These are phyloP conservation scores for Fistulifera pelliculosa DNA, from an alignment of 108 stramenopile species.

Conservation along the genomic window DNA sequence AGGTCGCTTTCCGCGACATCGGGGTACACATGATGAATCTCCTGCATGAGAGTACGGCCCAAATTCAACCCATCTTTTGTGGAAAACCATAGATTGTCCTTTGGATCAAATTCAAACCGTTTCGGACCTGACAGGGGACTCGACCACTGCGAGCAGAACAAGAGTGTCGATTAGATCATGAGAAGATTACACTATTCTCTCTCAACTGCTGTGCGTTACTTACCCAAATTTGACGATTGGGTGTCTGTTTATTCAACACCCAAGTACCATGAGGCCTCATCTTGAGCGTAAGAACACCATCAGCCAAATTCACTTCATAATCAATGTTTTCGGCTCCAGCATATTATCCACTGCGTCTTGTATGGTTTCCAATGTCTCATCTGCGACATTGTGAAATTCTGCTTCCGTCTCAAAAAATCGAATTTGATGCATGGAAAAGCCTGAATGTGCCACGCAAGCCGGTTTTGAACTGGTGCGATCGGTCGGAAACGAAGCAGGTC, in stretches of 20 bases:
- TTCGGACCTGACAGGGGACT: slow-evolving; percentile 87
- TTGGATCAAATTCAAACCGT: slow-evolving; percentile 76
- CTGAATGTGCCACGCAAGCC: no score
- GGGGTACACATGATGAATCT: slow-evolving; percentile 24
- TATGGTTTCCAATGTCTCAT: slow-evolving; percentile 77
- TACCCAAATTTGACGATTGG: slow-evolving; percentile 78
- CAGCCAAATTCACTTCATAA: slow-evolving; percentile 57
- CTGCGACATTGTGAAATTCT: slow-evolving; percentile 78
- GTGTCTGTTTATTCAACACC: slow-evolving; percentile 96
- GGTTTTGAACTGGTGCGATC: no score
- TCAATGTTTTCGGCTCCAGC: slow-evolving; percentile 55
- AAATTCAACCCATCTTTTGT: slow-evolving; percentile 43
- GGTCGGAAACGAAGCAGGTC: no score
- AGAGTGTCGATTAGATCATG: slow-evolving; percentile 11
- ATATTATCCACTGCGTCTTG: slow-evolving; percentile 80
- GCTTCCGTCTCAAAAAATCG: slow-evolving; percentile 51
- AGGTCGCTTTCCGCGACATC: background rate
- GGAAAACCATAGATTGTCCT: slow-evolving; percentile 56
- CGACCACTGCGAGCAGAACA: slow-evolving; percentile 41
- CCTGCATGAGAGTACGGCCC: slow-evolving; percentile 28
- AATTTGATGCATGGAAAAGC: background rate
- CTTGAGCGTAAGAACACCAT: slow-evolving; percentile 65
- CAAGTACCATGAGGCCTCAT: slow-evolving; percentile 81
- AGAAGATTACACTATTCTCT: slow-evolving; percentile 17
- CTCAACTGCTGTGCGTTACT: background rate